Conservation (phyloP, 345 rosid genomes). For the Sonneratia alba region DNA sequence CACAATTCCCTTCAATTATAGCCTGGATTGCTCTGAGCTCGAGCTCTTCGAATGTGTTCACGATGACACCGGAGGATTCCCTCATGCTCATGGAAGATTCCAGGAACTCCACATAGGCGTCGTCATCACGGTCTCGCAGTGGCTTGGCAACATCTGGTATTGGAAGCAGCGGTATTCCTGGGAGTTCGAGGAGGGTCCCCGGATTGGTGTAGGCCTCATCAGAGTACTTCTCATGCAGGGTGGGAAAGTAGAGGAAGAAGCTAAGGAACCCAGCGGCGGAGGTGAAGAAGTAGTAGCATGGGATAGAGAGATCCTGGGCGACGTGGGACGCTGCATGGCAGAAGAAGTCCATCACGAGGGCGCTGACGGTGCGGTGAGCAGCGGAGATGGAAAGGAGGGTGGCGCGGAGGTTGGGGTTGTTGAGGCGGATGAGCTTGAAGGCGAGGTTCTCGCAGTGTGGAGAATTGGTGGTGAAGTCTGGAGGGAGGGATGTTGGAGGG, state of each 20-base stretch:
- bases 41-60: constrained; percentile 46
- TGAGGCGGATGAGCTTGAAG: constrained; percentile 26
- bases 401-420: constrained; percentile 31
- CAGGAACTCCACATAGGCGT: constrained; percentile 12
- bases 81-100: constrained; percentile 9
- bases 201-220: constrained; percentile 28
- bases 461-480: constrained; percentile 17
- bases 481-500: constrained; percentile 22
- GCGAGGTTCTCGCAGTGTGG: constrained; percentile 24
- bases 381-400: constrained; percentile 29
- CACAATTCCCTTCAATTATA: constrained; percentile 20
- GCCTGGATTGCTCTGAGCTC: constrained; percentile 32
- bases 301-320: constrained; percentile 27
- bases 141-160: constrained; percentile 19
- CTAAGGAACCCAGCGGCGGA: constrained; percentile 32
- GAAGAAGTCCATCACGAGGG: constrained; percentile 41
- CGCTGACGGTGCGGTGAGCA: constrained; percentile 14
- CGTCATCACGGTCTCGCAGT: constrained; percentile 17
- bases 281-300: constrained; percentile 35
- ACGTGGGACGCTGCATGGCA: constrained; percentile 25
- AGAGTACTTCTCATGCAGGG: constrained; percentile 20
- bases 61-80: constrained; percentile 34
- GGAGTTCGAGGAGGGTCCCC: constrained; percentile 19
- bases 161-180: constrained; percentile 30
- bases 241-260: constrained; percentile 20